Evolutionary conservation across 257 asterid species (phyloP).

Genomic region (Perilla frutescens): DNA sequence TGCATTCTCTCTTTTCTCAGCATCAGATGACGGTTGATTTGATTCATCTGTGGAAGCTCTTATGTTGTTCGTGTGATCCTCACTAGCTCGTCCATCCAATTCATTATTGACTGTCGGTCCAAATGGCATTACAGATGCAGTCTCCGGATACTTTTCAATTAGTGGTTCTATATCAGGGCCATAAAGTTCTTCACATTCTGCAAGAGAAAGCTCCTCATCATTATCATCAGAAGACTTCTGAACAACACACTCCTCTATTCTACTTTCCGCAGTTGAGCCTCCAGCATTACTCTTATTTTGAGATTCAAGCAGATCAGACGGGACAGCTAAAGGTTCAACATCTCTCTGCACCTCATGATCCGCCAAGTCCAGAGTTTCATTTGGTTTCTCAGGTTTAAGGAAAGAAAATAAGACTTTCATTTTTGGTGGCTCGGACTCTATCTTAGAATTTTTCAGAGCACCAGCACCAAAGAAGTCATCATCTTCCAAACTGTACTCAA

Average conservation of each 20-base stretch:
- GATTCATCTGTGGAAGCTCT: conserved; percentile 38
- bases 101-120: conserved; percentile 13
- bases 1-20: conserved; percentile 42
- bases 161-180: conserved; percentile 89
- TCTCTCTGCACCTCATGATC: conserved; percentile 38
- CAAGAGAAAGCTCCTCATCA: conserved; percentile 61
- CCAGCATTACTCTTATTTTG: conserved; percentile 36
- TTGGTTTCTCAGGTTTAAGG: conserved; percentile 47
- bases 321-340: conserved; percentile 41
- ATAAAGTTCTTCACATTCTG: conserved; percentile 90
- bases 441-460: conserved; percentile 52
- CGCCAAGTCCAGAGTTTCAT: conserved; percentile 39
- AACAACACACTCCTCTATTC: conserved; percentile 34
- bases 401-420: conserved; percentile 78
- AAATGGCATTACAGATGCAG: conserved; percentile 40
- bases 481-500: conserved; percentile 90
- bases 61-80: conserved; percentile 30
- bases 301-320: conserved; percentile 41
- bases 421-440: conserved; percentile 61
- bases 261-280: conserved; percentile 38
- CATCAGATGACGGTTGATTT: conserved; percentile 44
- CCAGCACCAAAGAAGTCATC: conserved; percentile 79
- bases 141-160: conserved; percentile 59
- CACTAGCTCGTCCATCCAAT: conserved; percentile 29
- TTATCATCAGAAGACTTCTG: conserved; percentile 48